These are phyloP conservation scores for Blastobotrys petasosporus DNA, from an alignment of 1,139 yeast genomes.

Conservation along the genomic window DNA sequence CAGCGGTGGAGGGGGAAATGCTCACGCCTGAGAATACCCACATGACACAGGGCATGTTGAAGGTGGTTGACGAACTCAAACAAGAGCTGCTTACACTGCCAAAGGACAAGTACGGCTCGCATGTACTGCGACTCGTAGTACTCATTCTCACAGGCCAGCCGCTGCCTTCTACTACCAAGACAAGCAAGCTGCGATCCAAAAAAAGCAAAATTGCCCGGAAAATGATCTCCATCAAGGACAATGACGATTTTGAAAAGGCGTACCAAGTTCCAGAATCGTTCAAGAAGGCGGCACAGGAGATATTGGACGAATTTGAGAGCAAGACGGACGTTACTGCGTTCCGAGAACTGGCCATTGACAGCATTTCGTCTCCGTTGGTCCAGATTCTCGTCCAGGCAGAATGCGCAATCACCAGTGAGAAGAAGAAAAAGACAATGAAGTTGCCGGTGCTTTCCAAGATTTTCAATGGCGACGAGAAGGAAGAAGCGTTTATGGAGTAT, in stretches of 20 bases:
- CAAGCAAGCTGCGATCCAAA: slow-evolving; percentile 76
- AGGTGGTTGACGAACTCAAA: slow-evolving; percentile 60
- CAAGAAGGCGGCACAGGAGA: slow-evolving; percentile 38
- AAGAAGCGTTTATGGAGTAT: slow-evolving; percentile 74
- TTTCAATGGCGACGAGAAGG: slow-evolving; percentile 37
- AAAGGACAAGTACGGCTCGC: slow-evolving; percentile 79
- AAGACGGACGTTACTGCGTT: slow-evolving; percentile 42
- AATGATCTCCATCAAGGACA: slow-evolving; percentile 83
- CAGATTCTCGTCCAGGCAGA: slow-evolving; percentile 58
- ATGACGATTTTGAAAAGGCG: slow-evolving; percentile 37
- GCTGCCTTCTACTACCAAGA: slow-evolving; percentile 71
- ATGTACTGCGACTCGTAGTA: slow-evolving; percentile 68
- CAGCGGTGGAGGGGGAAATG: slow-evolving; percentile 67
- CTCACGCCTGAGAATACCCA: slow-evolving; percentile 30
- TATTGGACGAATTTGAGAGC: slow-evolving; percentile 32
- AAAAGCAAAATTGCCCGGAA: slow-evolving; percentile 87
- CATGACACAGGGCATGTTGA: slow-evolving; percentile 59
- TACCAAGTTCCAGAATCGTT: slow-evolving; percentile 73
- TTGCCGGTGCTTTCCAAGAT: slow-evolving; percentile 26
- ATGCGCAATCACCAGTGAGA: slow-evolving; percentile 16
- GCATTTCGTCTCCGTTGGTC: slow-evolving; percentile 80
- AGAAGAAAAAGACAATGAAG: slow-evolving; percentile 16
- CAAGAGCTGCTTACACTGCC: slow-evolving; percentile 57
- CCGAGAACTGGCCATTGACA: slow-evolving; percentile 71
- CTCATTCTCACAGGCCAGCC: slow-evolving; percentile 72